phyloP scores from a whole-genome alignment of 805 yeast species.

The Candida sphagnicola region DNA sequence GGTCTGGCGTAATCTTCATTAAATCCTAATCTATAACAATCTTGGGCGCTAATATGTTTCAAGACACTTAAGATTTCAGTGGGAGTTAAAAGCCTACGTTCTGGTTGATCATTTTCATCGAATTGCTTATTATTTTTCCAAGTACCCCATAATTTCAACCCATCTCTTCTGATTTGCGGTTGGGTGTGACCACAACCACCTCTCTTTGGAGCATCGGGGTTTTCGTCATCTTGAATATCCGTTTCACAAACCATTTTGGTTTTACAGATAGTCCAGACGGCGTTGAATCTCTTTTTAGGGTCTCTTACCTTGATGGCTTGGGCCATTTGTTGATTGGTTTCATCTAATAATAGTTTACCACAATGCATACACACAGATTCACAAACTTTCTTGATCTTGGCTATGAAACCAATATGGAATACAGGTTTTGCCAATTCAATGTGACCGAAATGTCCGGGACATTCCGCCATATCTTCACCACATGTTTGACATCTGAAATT shows the following conservation, averaged over 20 bases:
- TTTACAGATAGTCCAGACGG: constrained; percentile 92
- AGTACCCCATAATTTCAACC: constrained; percentile 94
- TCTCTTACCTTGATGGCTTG: constrained; percentile 86
- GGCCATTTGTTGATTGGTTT: constrained; percentile 74
- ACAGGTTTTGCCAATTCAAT: constrained; percentile 98
- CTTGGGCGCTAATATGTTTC: constrained; percentile 84
- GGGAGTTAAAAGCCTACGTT: constrained; percentile 82
- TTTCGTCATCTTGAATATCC: constrained; percentile 63
- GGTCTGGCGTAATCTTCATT: constrained; percentile 97
- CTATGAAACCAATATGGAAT: constrained; percentile 94
- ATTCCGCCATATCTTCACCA: constrained; percentile 98
- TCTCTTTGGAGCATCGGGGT: constrained; percentile 46
- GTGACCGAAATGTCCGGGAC: constrained; percentile 99
- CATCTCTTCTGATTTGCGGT: constrained; percentile 94
- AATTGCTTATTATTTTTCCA: constrained; percentile 87
- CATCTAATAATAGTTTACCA: constrained; percentile 90
- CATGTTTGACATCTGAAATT: constrained; percentile 98
- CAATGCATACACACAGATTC: constrained; percentile 99
- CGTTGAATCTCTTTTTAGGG: constrained; percentile 93
- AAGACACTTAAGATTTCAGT: constrained; percentile 87
- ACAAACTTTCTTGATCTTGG: constrained; percentile 90
- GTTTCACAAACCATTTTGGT: constrained; percentile 95
- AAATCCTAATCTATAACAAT: constrained; percentile 78
- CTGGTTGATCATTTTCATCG: constrained; percentile 87
- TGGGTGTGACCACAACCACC: constrained; percentile 99